phyloP scores from a whole-genome alignment of 2,329 filamentous ascomycete genomes.

The Colletotrichum graminicola region DNA sequence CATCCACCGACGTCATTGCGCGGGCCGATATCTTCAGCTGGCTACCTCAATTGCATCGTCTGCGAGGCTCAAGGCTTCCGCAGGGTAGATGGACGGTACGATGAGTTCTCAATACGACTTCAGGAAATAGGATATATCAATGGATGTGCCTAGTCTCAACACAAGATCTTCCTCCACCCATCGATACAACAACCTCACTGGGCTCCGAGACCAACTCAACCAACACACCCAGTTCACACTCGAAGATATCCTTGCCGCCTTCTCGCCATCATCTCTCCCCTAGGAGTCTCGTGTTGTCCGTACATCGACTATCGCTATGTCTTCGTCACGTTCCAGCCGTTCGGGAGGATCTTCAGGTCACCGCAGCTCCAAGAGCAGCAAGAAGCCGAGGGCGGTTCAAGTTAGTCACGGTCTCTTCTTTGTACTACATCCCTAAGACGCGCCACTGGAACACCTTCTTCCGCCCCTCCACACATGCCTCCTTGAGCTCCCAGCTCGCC shows the following conservation, averaged over 20 bases:
- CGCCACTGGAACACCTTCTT: neutral
- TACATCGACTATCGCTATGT: slow-evolving; percentile 44
- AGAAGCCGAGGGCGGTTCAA: slow-evolving; percentile 47
- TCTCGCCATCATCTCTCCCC: neutral
- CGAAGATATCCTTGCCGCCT: slow-evolving; percentile 24
- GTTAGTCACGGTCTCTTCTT: slow-evolving; percentile 49
- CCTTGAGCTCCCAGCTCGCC: neutral
- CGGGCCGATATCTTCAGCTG: slow-evolving; percentile 5
- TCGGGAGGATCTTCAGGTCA: slow-evolving; percentile 42
- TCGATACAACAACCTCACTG: slow-evolving; percentile 8
- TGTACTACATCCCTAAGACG: slow-evolving; percentile 42
- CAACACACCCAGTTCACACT: slow-evolving; percentile 12
- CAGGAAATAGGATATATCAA: slow-evolving; percentile 29
- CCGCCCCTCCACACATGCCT: neutral
- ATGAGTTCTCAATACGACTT: slow-evolving; percentile 4
- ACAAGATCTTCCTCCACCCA: neutral
- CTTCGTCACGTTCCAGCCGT: slow-evolving; percentile 48
- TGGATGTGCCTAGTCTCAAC: slow-evolving; percentile 8
- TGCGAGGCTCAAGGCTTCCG: neutral
- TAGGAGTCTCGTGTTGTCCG: slow-evolving; percentile 7
- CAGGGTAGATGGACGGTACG: slow-evolving; percentile 1
- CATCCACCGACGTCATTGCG: slow-evolving; percentile 24
- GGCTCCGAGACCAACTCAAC: slow-evolving; percentile 2
- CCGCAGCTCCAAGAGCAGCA: slow-evolving; percentile 46
- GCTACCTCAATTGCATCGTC: neutral